These are phyloP conservation scores for Amylostereum areolatum DNA, from an alignment of 1,284 basidiomycete species.

Conservation along the genomic window DNA sequence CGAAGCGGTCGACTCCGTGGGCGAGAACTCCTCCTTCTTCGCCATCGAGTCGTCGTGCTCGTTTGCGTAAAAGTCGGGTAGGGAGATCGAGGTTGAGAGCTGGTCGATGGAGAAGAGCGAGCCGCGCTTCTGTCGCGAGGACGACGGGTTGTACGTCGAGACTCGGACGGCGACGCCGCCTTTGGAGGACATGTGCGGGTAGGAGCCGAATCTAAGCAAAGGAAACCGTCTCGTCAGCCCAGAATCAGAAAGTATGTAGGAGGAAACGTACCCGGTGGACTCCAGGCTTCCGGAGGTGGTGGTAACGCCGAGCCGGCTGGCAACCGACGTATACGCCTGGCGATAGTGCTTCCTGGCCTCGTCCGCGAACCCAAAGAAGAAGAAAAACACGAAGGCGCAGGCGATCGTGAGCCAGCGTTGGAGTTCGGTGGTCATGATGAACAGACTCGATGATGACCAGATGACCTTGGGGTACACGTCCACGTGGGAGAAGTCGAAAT, in stretches of 20 bases:
- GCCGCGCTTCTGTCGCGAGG: not conserved
- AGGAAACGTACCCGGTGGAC: not conserved
- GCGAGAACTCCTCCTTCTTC: conserved; percentile 1
- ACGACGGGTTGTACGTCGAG: not conserved
- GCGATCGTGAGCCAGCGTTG: conserved; percentile 21
- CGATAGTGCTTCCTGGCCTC: conserved; percentile 26
- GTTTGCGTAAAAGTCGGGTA: not conserved
- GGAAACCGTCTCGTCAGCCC: too few relatives aligned
- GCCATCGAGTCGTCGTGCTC: too few relatives aligned
- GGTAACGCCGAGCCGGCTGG: conserved; percentile 2
- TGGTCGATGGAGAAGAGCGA: not conserved
- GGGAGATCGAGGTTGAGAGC: not conserved
- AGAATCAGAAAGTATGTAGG: too few relatives aligned
- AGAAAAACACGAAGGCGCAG: conserved; percentile 27
- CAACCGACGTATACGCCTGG: conserved; percentile 10
- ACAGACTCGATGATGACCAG: not conserved
- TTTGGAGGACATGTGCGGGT: not conserved
- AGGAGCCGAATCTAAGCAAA: not conserved
- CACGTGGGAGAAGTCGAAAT: not conserved
- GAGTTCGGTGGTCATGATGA: conserved; percentile 6
- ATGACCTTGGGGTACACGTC: not conserved
- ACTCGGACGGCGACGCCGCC: not conserved
- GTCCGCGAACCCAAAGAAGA: conserved; percentile 32
- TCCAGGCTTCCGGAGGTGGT: not conserved
- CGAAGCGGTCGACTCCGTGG: not conserved